A percentile compares a stretch with the other conserved stretches of the same genome.
Evolutionary conservation across 345 rosid species (phyloP).

Genomic region (Kernera saxatilis): DNA sequence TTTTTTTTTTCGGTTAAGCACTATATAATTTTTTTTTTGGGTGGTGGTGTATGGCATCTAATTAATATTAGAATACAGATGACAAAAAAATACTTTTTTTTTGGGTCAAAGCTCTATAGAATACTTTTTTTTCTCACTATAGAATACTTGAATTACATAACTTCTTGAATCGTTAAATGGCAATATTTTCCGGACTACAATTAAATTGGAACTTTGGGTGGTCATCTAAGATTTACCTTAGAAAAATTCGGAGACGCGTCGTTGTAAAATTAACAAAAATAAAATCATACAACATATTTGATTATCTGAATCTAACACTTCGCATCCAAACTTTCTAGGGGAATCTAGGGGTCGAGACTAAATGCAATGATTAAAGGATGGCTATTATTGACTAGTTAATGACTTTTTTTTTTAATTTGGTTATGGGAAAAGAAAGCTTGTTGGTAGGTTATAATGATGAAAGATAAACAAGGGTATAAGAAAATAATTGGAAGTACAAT

Average conservation of each 20-base stretch:
- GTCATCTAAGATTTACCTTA: neutral
- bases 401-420: slow-evolving; percentile 1
- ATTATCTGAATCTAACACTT: slow-evolving; percentile 1
- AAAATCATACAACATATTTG: neutral
- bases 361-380: slow-evolving; percentile 14
- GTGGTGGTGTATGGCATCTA: no score
- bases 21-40: neutral
- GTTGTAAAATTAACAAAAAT: neutral
- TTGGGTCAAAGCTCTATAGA: neutral
- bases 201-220: neutral
- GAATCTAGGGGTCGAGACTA: slow-evolving; percentile 24
- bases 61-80: no score
- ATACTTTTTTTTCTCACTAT: neutral
- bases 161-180: neutral
- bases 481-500: slow-evolving; percentile 23
- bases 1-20: neutral
- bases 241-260: neutral
- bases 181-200: neutral
- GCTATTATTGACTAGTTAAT: slow-evolving; percentile 18
- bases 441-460: slow-evolving; percentile 22
- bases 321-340: slow-evolving; percentile 3
- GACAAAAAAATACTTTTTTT: no score
- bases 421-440: neutral
- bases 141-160: neutral
- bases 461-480: slow-evolving; percentile 1